These are phyloP conservation scores for Phialophora verrucosa DNA, from an alignment of 2,329 filamentous ascomycete species.

Conservation along the genomic window DNA sequence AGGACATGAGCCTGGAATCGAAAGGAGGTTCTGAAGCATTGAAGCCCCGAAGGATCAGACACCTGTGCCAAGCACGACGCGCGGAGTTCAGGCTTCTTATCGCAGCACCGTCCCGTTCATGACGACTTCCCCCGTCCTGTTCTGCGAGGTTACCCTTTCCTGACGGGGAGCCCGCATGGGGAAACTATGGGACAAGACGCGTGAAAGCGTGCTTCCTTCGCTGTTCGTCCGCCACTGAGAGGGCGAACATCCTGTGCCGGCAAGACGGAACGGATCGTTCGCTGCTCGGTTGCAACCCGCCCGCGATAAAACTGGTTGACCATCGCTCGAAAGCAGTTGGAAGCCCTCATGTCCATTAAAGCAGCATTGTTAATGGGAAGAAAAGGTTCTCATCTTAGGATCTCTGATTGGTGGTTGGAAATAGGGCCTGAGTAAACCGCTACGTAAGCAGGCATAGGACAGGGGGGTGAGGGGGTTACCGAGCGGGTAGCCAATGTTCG, in stretches of 20 bases:
- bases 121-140: neutral
- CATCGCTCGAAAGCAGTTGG: neutral
- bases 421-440: constrained; percentile 20
- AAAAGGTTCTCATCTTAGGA: neutral
- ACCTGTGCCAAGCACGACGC: neutral
- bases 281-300: constrained; percentile 3
- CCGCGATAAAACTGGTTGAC: neutral
- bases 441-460: constrained; percentile 15
- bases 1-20: neutral
- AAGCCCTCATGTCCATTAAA: neutral
- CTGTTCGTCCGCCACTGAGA: neutral
- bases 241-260: neutral
- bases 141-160: neutral
- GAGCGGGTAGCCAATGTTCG: constrained; percentile 3
- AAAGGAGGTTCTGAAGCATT: neutral
- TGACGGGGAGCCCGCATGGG: neutral
- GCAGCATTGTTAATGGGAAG: neutral
- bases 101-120: neutral
- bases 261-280: constrained; percentile 9
- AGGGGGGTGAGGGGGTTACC: neutral
- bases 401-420: constrained; percentile 16
- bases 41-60: neutral
- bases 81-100: neutral
- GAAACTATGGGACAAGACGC: constrained; percentile 1
- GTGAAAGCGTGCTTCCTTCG: neutral